Evolutionary conservation across 495 filamentous ascomycete species (phyloP).

Genomic region (Cercophora sp.): DNA sequence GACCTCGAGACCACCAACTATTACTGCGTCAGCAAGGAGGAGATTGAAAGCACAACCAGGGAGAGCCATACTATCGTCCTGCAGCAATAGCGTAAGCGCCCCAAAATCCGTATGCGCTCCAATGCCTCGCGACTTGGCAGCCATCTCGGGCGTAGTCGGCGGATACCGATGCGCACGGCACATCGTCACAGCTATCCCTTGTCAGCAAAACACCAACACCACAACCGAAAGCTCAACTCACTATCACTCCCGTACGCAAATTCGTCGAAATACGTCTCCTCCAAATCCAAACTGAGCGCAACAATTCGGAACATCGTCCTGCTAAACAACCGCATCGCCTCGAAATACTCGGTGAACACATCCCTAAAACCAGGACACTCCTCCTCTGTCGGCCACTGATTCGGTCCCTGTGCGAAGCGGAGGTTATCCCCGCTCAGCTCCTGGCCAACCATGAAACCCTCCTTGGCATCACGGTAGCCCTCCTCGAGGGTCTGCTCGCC

Average conservation of each 20-base stretch:
- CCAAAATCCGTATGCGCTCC: constrained; percentile 53
- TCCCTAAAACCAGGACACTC: constrained; percentile 28
- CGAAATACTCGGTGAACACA: constrained; percentile 33
- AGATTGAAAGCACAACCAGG: neutral
- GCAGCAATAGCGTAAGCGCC: constrained; percentile 43
- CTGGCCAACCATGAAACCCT: constrained; percentile 29
- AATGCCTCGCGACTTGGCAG: constrained; percentile 31
- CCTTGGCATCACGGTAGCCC: constrained; percentile 22
- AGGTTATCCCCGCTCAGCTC: constrained; percentile 15
- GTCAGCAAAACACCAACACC: neutral
- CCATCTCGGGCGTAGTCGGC: constrained; percentile 15
- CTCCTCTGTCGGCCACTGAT: constrained; percentile 41
- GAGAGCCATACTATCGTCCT: constrained; percentile 34
- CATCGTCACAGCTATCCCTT: constrained; percentile 22
- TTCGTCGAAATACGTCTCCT: constrained; percentile 38
- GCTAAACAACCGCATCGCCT: constrained; percentile 29
- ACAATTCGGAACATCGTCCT: constrained; percentile 36
- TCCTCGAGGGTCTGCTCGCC: constrained; percentile 24
- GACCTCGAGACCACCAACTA: constrained; percentile 43
- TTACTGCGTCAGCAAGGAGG: neutral
- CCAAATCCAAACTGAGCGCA: constrained; percentile 39
- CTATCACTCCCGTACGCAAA: constrained; percentile 34
- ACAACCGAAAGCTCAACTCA: neutral
- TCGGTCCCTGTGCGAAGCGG: constrained; percentile 42
- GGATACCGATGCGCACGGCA: constrained; percentile 32